Conservation (phyloP, 371 early-diverging fungal genomes). For the Saksenaea oblongispora region DNA sequence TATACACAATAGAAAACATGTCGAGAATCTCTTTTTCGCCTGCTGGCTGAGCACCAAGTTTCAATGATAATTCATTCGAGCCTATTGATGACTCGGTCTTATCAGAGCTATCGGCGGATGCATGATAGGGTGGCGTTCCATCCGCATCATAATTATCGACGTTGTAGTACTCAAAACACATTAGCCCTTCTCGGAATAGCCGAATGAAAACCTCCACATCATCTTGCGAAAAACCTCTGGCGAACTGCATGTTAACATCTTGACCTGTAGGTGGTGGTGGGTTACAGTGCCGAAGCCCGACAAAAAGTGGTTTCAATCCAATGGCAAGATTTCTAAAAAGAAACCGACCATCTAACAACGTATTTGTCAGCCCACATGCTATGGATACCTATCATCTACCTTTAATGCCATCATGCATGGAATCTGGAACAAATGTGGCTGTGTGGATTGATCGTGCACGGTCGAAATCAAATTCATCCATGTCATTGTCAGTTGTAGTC, state of each 20-base stretch:
- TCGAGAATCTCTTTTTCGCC: conserved; percentile 93
- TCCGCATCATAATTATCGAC: conserved; percentile 71
- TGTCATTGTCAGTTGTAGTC: conserved; percentile 16
- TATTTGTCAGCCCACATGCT: neutral
- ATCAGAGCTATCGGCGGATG: conserved; percentile 12
- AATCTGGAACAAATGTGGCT: conserved; percentile 60
- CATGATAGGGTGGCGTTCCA: conserved; percentile 36
- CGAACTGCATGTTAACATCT: conserved; percentile 43
- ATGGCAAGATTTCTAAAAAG: conserved; percentile 85
- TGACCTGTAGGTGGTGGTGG: conserved; percentile 55
- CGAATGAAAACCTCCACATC: conserved; percentile 70
- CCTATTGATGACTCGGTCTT: conserved; percentile 37
- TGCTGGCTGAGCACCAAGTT: conserved; percentile 58
- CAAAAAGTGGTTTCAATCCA: conserved; percentile 83
- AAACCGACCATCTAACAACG: conserved; percentile 62
- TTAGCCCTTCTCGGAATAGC: conserved; percentile 84
- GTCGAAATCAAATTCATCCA: conserved; percentile 81
- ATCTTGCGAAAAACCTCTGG: conserved; percentile 69
- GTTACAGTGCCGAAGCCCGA: conserved; percentile 75
- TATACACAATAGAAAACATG: conserved; percentile 88
- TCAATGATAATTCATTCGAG: conserved; percentile 28
- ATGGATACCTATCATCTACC: conserved; percentile 33
- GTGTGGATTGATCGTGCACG: conserved; percentile 79
- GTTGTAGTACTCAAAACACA: conserved; percentile 86
- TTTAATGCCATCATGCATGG: conserved; percentile 73